phyloP scores from a whole-genome alignment of 2,329 filamentous ascomycete genomes.

The Fusarium secorum region DNA sequence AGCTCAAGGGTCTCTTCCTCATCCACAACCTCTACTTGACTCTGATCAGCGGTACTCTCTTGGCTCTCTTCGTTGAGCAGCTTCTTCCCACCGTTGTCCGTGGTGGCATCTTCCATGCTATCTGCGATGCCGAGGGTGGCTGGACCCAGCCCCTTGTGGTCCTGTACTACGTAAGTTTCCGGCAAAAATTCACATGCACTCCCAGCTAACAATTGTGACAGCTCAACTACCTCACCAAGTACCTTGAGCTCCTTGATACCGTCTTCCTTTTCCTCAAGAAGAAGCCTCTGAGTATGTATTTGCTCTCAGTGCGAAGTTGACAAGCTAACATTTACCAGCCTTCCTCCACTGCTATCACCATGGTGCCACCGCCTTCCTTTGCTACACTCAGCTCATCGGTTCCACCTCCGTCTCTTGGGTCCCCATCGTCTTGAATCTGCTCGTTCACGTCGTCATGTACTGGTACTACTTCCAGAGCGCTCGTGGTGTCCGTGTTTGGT shows the following conservation, averaged over 20 bases:
- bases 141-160: slow-evolving; percentile 95
- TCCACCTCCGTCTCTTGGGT: slow-evolving; percentile 96
- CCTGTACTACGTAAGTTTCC: slow-evolving; percentile 85
- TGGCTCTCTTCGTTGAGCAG: slow-evolving; percentile 91
- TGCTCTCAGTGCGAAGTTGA: not conserved
- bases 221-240: slow-evolving; percentile 99
- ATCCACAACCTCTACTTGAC: slow-evolving; percentile 97
- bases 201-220: slow-evolving; percentile 49
- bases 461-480: slow-evolving; percentile 99
- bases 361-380: slow-evolving; percentile 93
- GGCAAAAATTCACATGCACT: not conserved
- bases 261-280: slow-evolving; percentile 99
- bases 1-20: slow-evolving; percentile 89
- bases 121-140: slow-evolving; percentile 81
- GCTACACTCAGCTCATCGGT: slow-evolving; percentile 96
- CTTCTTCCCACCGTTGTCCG: slow-evolving; percentile 82
- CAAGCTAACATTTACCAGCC: slow-evolving; percentile 57
- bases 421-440: slow-evolving; percentile 88
- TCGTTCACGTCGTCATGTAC: slow-evolving; percentile 98
- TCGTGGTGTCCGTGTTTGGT: slow-evolving; percentile 95
- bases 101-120: slow-evolving; percentile 85
- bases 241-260: slow-evolving; percentile 93
- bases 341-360: slow-evolving; percentile 99
- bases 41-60: slow-evolving; percentile 78
- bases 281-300: slow-evolving; percentile 79